Evolutionary conservation across 2,329 filamentous ascomycete species (phyloP).

Genomic region (Beauveria varroae): DNA sequence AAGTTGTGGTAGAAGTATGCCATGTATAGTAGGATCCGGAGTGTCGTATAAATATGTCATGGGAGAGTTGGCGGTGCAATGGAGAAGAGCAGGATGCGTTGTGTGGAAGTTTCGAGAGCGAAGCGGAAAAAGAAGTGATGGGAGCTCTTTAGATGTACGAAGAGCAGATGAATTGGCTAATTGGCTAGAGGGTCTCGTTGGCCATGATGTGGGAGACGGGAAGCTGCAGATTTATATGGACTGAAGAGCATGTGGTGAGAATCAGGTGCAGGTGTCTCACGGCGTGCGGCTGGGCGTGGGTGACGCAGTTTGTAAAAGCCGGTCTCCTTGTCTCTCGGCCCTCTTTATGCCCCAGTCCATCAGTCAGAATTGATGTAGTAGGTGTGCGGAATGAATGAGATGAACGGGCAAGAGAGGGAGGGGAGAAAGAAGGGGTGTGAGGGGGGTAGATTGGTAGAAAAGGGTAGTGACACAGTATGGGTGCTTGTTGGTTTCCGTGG

Average conservation of each 20-base stretch:
- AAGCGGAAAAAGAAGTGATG: neutral
- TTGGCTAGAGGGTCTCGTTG: neutral
- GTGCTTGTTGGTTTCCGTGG: constrained; percentile 6
- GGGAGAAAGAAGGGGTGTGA: neutral
- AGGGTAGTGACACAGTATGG: neutral
- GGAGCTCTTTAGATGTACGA: neutral
- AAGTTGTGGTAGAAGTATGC: neutral
- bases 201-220: neutral
- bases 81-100: neutral
- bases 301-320: neutral
- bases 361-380: neutral
- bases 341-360: neutral
- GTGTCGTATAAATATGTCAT: constrained; percentile 8
- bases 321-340: neutral
- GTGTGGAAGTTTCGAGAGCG: neutral
- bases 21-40: constrained; percentile 6
- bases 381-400: neutral
- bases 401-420: neutral
- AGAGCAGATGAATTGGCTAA: neutral
- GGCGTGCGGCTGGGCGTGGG: neutral
- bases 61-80: neutral
- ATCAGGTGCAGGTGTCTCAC: neutral
- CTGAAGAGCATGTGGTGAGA: neutral
- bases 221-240: constrained; percentile 7
- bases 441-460: neutral